Evolutionary conservation across 2,329 filamentous ascomycete genomes (phyloP), one percentile per base, ranked within the genome.

Genomic region (Colletotrichum sojae): DNA sequence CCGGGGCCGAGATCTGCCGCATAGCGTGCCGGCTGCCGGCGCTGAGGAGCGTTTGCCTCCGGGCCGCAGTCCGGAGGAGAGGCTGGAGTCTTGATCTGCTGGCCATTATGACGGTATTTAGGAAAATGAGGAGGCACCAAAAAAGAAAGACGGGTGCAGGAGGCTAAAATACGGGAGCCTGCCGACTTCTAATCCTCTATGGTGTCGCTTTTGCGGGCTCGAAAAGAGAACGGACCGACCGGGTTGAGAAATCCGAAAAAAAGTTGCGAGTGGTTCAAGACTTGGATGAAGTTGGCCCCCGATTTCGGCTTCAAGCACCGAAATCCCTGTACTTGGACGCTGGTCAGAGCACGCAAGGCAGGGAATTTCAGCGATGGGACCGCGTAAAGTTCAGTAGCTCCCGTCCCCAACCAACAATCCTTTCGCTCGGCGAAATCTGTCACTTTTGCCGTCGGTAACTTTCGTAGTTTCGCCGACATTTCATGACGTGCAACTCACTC

Each of bases 81-180:
- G 71, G 70, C 63, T 73, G 59, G 15, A 73, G 54, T 55, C 67
- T 68, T 36, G 70, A 63, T 63, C 72, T 72, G 10, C 62, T 71
- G 49, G 72, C 72, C 72, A 73, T 73, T 57, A 13, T 58, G 46
- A 53, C 51, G 36, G 20, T 40, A 6, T 45, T 20, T 9, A n/a
- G 10, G 46, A 12, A 49, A 6, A 49, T 8, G 8, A 5, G 20
- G 18, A 18, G 20, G 43, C 25, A 25, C 22, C 22, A 25, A 54
- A 53, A 69, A 57, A 39, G 56, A 61, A 36, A 31, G 53, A 15
- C 25, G 18, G 20, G 12, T 31, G n/a, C 18, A 20, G 25, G 48
- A 46, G n/a, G 12, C n/a, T 31, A n/a, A 61, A 20, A 46, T 39
- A 52, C 55, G 49, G 18, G 31, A 36, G 18, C 55, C 18, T 22